Base-by-base conservation (phyloP, 129 eudicot genomes). In the Kitagawia praeruptora region DNA sequence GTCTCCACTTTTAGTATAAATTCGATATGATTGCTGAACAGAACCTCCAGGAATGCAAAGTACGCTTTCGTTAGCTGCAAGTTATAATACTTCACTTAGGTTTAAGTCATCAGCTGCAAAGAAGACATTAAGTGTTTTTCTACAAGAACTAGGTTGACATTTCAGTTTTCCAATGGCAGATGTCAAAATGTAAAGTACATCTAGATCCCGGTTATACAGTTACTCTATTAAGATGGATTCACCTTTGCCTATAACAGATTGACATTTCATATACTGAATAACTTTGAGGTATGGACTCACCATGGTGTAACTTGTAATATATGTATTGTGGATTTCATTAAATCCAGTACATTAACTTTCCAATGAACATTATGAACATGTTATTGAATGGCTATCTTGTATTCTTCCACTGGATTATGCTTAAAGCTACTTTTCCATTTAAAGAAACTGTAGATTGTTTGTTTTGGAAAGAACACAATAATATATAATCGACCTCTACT, bases 11-110 rank as follows among this genome's bases (percentile, higher is more conserved):
- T 90, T 78, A 90, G 78, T 84, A 95, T 84, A 77, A 87, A 92
- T 51, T 77, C 80, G 48, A 90, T 89, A 88, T 95, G 98, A 89
- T 92, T 95, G 85, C 81, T 95, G 84, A 95, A 90, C 44, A 95
- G 76, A 80, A 95, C 96, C 90, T 95, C 98, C 93, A 95, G 76
- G 83, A 90, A 95, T 82, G 94, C 92, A 72, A 92, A 95, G 86
- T 95, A 95, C 63, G 98, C 98, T 84, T 72, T 90, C 47, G 96
- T 89, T 64, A 94, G 87, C 98, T 94, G 90, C 91, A 87, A 75
- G 54, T 40, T 42, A 64, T n/a, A 78, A 85, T 31, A 11, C 3
- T 74, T 46, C 2, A 46, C 25, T n/a, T 66, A 25, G 39, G n/a
- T 14, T 75, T 28, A 64, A 6, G 48, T 11, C 74, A 69, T 31